phyloP scores from a whole-genome alignment of 1,284 basidiomycete genomes.

The Pyrrhoderma lamaoense region DNA sequence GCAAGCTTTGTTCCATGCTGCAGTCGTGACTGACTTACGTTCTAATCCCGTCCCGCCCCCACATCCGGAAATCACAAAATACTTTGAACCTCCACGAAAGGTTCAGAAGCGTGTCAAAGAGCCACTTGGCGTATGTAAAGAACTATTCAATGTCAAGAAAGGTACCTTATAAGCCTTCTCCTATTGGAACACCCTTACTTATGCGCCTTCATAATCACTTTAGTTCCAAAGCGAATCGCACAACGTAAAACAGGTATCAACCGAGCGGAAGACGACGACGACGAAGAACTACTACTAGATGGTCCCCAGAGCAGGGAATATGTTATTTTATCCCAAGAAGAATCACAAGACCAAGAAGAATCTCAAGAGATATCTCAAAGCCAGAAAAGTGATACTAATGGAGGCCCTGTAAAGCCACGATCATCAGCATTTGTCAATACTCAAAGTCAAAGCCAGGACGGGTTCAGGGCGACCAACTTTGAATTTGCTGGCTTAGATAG shows the following conservation, averaged over 20 bases:
- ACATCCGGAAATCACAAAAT: slow-evolving; percentile 78
- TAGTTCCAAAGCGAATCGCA: slow-evolving; percentile 52
- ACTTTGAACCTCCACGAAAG: slow-evolving; percentile 69
- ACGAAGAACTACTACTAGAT: slow-evolving; percentile 58
- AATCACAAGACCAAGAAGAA: slow-evolving; percentile 19
- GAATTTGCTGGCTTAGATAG: slow-evolving; percentile 35
- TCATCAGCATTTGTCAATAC: too few relatives aligned
- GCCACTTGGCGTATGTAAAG: slow-evolving; percentile 55
- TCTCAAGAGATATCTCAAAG: slow-evolving; percentile 19
- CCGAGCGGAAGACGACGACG: slow-evolving; percentile 56
- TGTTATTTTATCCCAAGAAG: too few relatives aligned
- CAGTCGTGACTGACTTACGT: slow-evolving; percentile 68
- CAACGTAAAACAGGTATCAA: slow-evolving; percentile 52
- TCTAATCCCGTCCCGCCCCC: slow-evolving; percentile 74
- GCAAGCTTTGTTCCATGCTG: slow-evolving; percentile 86
- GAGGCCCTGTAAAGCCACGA: not conserved
- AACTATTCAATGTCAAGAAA: slow-evolving; percentile 67
- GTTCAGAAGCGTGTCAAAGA: slow-evolving; percentile 53
- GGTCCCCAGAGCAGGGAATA: slow-evolving; percentile 24
- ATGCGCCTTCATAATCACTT: not conserved
- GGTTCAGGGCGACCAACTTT: slow-evolving; percentile 21
- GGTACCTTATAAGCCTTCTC: slow-evolving; percentile 31
- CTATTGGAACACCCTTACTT: not conserved
- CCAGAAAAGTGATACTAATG: not conserved
- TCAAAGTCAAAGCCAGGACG: too few relatives aligned